phyloP scores from a whole-genome alignment of 306 rosid species.

The Dryas octopetala region DNA sequence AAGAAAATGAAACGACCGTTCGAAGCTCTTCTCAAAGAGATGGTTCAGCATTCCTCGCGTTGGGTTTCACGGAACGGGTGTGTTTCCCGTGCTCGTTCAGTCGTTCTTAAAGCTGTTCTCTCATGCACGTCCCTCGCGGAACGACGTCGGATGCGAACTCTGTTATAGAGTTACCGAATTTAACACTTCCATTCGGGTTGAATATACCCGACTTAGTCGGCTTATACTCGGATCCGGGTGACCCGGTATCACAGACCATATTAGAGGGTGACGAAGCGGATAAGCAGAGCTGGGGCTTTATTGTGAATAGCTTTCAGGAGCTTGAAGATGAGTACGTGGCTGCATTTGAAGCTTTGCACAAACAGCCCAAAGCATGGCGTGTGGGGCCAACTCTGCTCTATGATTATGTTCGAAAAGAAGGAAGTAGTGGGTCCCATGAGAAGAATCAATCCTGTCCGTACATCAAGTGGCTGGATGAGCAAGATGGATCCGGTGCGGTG shows the following conservation, averaged over 20 bases:
- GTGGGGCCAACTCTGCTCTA: conserved; percentile 27
- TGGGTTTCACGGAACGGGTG: conserved; percentile 27
- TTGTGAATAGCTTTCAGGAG: conserved; percentile 29
- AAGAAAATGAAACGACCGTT: conserved; percentile 19
- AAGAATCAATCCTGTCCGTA: background rate
- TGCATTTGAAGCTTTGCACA: conserved; percentile 17
- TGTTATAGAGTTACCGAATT: background rate
- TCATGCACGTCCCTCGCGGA: background rate
- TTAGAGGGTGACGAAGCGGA: conserved; percentile 13
- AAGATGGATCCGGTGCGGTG: background rate
- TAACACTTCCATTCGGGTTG: conserved; percentile 10
- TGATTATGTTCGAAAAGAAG: background rate
- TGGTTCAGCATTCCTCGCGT: conserved; percentile 27
- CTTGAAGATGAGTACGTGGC: conserved; percentile 16
- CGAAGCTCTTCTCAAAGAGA: conserved; percentile 7
- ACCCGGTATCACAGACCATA: background rate
- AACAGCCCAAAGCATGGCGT: conserved; percentile 22
- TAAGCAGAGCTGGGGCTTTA: conserved; percentile 25
- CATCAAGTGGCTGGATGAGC: conserved; percentile 21
- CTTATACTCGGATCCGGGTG: background rate
- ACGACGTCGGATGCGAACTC: background rate
- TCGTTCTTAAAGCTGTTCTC: background rate
- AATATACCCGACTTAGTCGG: conserved; percentile 8
- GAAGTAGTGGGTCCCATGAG: background rate
- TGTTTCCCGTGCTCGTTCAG: conserved; percentile 12